Evolutionary conservation across 805 yeast species (phyloP), one percentile per base, ranked within the genome.

Genomic region (Candida ipomoeae): DNA sequence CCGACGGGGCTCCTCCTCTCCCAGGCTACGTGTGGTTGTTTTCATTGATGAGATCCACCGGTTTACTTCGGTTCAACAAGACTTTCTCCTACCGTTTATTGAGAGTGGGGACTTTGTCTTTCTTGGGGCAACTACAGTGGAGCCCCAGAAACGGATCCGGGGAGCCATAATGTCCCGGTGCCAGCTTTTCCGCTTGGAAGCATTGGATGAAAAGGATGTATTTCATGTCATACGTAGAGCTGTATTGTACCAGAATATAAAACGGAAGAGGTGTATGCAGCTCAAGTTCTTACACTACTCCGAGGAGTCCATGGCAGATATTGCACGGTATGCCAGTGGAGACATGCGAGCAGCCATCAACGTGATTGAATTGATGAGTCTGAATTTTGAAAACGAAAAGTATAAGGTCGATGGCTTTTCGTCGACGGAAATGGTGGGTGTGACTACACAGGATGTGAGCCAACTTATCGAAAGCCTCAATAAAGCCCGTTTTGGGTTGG

Each of bases 31-130:
- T 1, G 63, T 62, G 14, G 83, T 89, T 8, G 71, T 94, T 11
- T 94, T 94, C 61, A 81, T 91, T 47, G 99, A 94, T 68, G 99
- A 94, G 63, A 86, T 94, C 36, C 99, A 94, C 63, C 70, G 99
- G 32, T 90, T 89, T 64, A 83, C 83, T 56, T 85, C 86, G 53
- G 74, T 83, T 0, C 99, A 94, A 62, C 99, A 94, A 65, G 98
- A 94, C 65, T 78, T 84, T 43, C 79, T 95, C 43, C 70, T 94
- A 37, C 94, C 96, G 0, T 83, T 81, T 54, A 85, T 92, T 1
- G 99, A 94, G 64, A 72, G 80, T 29, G 98, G 98, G 2, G 82
- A 82, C 48, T 81, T 91, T 40, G 81, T 83, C 1, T 74, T 94
- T 40, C 82, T 92, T 46, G 99, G 99, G 5, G 97, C 98, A n/a